Evolutionary conservation across 2,329 filamentous ascomycete genomes (phyloP).

Genomic region (Aspergillus fischeri): DNA sequence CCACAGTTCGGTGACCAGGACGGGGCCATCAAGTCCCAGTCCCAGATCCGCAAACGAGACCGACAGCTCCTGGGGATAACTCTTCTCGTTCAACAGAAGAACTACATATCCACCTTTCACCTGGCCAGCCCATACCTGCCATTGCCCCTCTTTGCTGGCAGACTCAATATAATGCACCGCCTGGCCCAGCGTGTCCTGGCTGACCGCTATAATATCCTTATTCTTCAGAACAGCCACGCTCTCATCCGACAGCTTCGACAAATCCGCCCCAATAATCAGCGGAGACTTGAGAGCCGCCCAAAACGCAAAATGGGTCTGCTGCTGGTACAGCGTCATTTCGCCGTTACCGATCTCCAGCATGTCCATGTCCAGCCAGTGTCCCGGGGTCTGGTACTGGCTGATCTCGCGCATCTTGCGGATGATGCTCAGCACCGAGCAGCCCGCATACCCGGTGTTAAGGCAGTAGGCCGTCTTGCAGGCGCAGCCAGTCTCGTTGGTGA

Average conservation of each 20-base stretch:
- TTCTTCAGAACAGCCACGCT: constrained; percentile 1
- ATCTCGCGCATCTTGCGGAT: constrained; percentile 13
- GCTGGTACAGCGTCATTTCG: constrained; percentile 26
- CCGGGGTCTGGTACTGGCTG: constrained; percentile 22
- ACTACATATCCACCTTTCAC: neutral
- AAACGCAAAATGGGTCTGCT: constrained; percentile 43
- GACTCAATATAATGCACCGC: neutral
- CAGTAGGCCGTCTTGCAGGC: constrained; percentile 25
- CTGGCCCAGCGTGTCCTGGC: neutral
- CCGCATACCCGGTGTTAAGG: constrained; percentile 33
- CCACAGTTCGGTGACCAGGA: neutral
- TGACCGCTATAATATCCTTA: neutral
- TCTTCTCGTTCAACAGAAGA: constrained; percentile 4
- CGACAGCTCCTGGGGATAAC: neutral
- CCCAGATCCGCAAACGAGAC: neutral
- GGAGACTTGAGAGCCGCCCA: constrained; percentile 46
- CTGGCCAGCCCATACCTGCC: constrained; percentile 2
- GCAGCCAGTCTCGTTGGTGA: constrained; percentile 17
- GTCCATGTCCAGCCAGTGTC: constrained; percentile 36
- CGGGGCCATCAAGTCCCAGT: neutral
- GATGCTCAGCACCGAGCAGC: constrained; percentile 13
- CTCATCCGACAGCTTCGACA: neutral
- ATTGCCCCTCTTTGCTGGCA: neutral
- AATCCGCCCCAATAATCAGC: constrained; percentile 40
- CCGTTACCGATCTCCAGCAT: constrained; percentile 47